phyloP scores from a whole-genome alignment of 306 rosid genomes.

The Aeschynomene evenia region DNA sequence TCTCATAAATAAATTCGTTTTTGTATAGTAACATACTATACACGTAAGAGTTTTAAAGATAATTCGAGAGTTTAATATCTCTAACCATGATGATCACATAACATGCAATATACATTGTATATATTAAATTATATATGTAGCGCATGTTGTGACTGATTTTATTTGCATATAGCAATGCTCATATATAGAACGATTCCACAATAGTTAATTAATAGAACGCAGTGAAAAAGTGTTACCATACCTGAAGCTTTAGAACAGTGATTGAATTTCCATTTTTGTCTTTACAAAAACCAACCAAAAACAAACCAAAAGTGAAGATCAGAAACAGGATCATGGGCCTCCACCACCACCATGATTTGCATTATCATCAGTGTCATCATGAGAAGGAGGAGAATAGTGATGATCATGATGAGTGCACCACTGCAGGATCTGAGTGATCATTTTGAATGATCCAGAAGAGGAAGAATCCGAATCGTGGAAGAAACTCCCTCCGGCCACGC shows the following conservation, averaged over 20 bases:
- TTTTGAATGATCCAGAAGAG: not conserved
- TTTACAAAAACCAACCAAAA: slow-evolving; percentile 23
- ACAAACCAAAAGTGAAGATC: slow-evolving; percentile 8
- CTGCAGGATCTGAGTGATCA: not conserved
- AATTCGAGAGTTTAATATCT: too few relatives aligned
- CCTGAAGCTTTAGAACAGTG: slow-evolving; percentile 38
- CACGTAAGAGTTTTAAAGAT: too few relatives aligned
- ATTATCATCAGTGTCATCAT: not conserved
- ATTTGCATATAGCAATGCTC: too few relatives aligned
- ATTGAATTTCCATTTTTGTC: slow-evolving; percentile 6
- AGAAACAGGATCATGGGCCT: not conserved
- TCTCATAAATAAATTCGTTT: too few relatives aligned
- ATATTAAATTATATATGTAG: too few relatives aligned
- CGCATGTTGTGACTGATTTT: too few relatives aligned
- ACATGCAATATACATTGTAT: too few relatives aligned
- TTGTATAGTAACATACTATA: too few relatives aligned
- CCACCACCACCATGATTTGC: slow-evolving; percentile 23
- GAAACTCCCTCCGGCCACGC: slow-evolving; percentile 39
- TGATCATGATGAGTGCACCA: not conserved
- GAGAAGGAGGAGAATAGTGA: not conserved
- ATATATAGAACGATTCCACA: too few relatives aligned
- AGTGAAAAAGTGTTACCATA: slow-evolving; percentile 18
- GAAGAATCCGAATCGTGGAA: slow-evolving; percentile 40
- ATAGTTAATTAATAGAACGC: slow-evolving; percentile 1
- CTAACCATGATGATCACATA: too few relatives aligned